Evolutionary conservation across 2,329 filamentous ascomycete species (phyloP).

Genomic region (Phialocephala sp.): DNA sequence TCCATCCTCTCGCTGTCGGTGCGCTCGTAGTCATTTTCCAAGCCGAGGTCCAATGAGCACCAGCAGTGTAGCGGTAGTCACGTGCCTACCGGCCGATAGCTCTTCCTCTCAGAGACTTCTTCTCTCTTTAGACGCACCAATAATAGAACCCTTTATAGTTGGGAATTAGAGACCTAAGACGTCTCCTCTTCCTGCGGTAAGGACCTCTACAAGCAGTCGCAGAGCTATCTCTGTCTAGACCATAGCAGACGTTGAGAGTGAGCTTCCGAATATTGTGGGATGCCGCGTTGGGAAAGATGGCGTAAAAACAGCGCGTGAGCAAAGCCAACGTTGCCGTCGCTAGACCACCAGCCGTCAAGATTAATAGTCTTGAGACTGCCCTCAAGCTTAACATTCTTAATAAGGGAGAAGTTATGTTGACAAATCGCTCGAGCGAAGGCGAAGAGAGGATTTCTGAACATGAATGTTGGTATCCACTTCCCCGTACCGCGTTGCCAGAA

Average conservation of each 20-base stretch:
- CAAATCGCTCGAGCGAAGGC: neutral
- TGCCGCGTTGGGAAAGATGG: neutral
- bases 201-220: no score
- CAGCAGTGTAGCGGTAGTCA: no score
- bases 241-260: neutral
- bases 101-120: no score
- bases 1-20: neutral
- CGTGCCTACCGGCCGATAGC: no score
- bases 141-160: no score
- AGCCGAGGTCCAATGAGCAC: neutral
- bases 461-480: neutral
- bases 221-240: neutral
- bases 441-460: neutral
- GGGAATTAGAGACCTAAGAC: no score
- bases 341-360: neutral
- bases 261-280: neutral
- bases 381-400: neutral
- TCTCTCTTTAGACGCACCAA: no score
- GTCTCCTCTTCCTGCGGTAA: no score
- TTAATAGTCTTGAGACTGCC: neutral
- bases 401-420: neutral
- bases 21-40: neutral
- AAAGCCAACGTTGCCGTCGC: neutral
- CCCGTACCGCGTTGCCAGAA: neutral
- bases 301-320: neutral